Base-by-base conservation (phyloP, 805 yeast genomes). In the Candida takata region DNA sequence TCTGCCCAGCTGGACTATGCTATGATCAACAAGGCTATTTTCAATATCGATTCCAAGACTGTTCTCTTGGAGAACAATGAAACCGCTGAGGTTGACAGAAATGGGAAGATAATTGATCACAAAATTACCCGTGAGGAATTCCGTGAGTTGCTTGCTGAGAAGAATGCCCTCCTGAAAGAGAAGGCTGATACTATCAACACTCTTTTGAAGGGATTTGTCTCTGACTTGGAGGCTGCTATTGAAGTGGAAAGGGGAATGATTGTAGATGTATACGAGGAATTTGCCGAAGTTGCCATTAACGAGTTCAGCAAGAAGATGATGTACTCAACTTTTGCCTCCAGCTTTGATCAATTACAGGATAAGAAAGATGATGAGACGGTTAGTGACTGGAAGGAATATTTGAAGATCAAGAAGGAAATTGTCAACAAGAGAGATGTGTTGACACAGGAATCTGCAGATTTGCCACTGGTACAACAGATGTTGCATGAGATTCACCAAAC, bases 181-280 rank as follows among this genome's bases (percentile, higher is more conserved):
- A 43, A 51, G 16, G 60, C 68, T 0, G 60, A 58, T 14, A 39
- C 40, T 1, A 54, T 70, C 27, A 58, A 61, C 14, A 43, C 41
- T 6, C 44, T 56, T 10, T 55, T 64, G 28, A 44, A 54, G 16
- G 48, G 47, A 5, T 58, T 65, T 26, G 44, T 44, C 11, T 35
- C 45, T 10, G 42, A 37, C 13, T 32, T 41, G 17, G 61, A 68
- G 28, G 47, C 56, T 4, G 57, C 55, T 6, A 59, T 64, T 9
- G 60, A 65, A 20, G 49, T 51, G 2, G 56, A 64, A 24, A 67
- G 73, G 49, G 52, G 60, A 15, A 54, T 61, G 15, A 69, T 79
- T 25, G 66, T 81, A 35, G 88, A 83, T 43, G 69, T 79, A 0
- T 70, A 78, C 52, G 88, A 82, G 54, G 82, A 82, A 42, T 83